Conservation (phyloP, 2,329 filamentous ascomycete species). For the Paracorniculantispora psalliotae region DNA sequence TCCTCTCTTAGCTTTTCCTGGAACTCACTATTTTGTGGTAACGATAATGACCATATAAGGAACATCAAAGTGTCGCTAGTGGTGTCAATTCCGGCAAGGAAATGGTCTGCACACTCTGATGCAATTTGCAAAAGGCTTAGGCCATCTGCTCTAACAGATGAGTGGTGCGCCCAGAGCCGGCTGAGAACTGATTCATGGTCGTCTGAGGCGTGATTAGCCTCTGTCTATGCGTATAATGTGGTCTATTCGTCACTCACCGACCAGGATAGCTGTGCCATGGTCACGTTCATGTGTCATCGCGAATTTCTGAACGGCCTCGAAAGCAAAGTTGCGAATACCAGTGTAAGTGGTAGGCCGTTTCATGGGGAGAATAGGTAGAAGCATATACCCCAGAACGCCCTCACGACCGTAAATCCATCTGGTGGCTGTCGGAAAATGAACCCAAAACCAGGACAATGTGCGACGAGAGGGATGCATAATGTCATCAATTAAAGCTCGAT, state of each 20-base stretch:
- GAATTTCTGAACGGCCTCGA: neutral
- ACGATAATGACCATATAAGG: slow-evolving; percentile 44
- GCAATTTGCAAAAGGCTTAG: slow-evolving; percentile 43
- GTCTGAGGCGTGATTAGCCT: neutral
- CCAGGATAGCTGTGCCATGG: no score
- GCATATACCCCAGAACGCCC: slow-evolving; percentile 28
- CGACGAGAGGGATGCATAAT: slow-evolving; percentile 43
- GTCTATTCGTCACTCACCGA: no score
- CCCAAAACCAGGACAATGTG: slow-evolving; percentile 43
- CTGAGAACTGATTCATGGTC: slow-evolving; percentile 30
- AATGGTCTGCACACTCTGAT: slow-evolving; percentile 49
- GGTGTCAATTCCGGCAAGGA: slow-evolving; percentile 49
- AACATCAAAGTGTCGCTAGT: slow-evolving; percentile 49
- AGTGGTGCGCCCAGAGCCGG: slow-evolving; percentile 31
- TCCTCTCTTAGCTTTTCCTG: slow-evolving; percentile 43
- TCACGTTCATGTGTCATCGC: neutral
- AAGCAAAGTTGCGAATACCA: neutral
- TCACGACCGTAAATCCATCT: neutral
- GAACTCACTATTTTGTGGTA: slow-evolving; percentile 33
- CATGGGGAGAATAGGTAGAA: slow-evolving; percentile 36
- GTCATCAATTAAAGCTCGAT: slow-evolving; percentile 40
- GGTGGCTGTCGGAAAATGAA: slow-evolving; percentile 43
- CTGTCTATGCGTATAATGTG: no score
- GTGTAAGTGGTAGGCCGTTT: neutral
- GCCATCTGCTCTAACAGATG: slow-evolving; percentile 20